Percentiles rank a stretch among this genome's conserved stretches.
phyloP scores from a whole-genome alignment of 257 asterid species.

The Solanum arcanum region DNA sequence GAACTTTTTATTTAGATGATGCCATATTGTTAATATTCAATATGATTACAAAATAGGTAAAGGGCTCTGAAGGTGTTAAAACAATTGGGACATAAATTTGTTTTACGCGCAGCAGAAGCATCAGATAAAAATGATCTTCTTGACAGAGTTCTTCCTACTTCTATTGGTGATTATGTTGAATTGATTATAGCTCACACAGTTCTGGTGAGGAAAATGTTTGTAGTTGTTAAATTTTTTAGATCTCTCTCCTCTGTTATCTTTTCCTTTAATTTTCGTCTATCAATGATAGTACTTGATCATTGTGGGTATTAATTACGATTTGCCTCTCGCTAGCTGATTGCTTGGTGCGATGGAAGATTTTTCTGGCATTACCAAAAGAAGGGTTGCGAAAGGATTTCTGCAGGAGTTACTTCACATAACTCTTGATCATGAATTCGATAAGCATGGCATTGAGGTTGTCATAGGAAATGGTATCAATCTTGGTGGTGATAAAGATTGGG shows the following conservation, averaged over 20 bases:
- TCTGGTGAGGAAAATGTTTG: constrained; percentile 53
- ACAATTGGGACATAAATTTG: constrained; percentile 79
- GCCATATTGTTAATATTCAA: background rate
- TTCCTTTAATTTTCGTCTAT: background rate
- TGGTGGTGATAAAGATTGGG: constrained; percentile 97
- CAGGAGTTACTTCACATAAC: constrained; percentile 62
- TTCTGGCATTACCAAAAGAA: constrained; percentile 82
- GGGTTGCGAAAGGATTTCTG: constrained; percentile 68
- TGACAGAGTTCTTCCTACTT: constrained; percentile 66
- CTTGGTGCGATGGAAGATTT: constrained; percentile 79
- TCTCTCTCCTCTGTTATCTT: background rate
- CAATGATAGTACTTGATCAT: constrained; percentile 8
- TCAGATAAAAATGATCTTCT: constrained; percentile 83
- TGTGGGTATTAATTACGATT: constrained; percentile 75
- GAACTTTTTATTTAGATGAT: background rate
- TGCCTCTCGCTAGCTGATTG: constrained; percentile 79
- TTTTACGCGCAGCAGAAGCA: constrained; percentile 89
- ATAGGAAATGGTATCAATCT: constrained; percentile 85
- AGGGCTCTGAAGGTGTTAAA: constrained; percentile 90
- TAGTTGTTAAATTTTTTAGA: background rate
- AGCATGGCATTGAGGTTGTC: constrained; percentile 54
- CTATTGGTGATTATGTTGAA: constrained; percentile 64
- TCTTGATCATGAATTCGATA: constrained; percentile 71
- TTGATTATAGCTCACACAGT: constrained; percentile 68
- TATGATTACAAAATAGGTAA: constrained; percentile 40